Conservation (phyloP, 1,139 yeast species). For the Taiozyma sp. region DNA sequence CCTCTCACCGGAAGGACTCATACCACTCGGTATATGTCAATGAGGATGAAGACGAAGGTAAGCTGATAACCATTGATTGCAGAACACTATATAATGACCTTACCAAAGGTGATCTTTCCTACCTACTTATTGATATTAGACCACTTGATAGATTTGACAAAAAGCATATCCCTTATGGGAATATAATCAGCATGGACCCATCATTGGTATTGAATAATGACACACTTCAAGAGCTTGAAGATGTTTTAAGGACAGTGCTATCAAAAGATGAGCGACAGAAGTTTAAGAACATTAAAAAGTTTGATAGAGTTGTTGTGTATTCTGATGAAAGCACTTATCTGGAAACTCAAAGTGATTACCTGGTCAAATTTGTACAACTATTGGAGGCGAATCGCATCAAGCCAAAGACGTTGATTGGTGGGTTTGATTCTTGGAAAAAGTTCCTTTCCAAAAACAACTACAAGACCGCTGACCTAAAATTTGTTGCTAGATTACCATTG, state of each 20-base stretch:
- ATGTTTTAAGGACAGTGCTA: constrained; percentile 26
- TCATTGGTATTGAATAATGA: constrained; percentile 29
- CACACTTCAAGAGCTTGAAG: constrained; percentile 29
- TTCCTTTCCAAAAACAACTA: constrained; percentile 13
- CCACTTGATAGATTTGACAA: constrained; percentile 41
- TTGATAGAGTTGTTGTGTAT: constrained; percentile 51
- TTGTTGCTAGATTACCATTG: constrained; percentile 11
- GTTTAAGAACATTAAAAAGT: constrained; percentile 43
- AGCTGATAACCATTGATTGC: constrained; percentile 23
- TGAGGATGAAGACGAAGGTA: constrained; percentile 24
- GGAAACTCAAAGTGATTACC: constrained; percentile 29
- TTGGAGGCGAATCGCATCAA: constrained; percentile 9
- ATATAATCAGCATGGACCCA: constrained; percentile 61
- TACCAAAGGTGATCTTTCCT: constrained; percentile 15
- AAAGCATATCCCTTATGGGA: constrained; percentile 47
- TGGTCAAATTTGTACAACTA: constrained; percentile 12
- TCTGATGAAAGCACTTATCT: constrained; percentile 35
- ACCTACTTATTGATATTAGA: constrained; percentile 52
- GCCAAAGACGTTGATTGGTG: constrained; percentile 21
- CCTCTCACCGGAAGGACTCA: constrained; percentile 30
- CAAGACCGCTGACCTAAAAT: constrained; percentile 8
- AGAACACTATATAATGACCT: constrained; percentile 26
- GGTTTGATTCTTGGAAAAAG: constrained; percentile 26
- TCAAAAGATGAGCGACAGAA: constrained; percentile 33
- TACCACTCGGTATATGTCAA: constrained; percentile 32